Evolutionary conservation across 1,284 basidiomycete species (phyloP).

Genomic region (Fistulina hepatica): DNA sequence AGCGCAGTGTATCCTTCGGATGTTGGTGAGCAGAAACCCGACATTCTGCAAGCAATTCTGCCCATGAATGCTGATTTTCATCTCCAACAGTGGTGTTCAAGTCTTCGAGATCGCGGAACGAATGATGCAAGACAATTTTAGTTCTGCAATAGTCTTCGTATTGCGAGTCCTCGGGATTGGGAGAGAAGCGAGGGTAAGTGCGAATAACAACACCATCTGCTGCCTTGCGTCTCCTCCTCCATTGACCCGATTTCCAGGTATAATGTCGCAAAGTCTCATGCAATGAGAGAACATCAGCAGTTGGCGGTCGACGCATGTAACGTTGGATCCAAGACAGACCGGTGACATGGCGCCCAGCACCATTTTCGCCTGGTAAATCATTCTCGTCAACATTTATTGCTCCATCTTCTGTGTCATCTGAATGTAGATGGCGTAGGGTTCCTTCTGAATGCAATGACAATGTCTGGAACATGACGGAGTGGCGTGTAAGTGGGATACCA

Average conservation of each 20-base stretch:
- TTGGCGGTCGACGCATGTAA: constrained; percentile 4
- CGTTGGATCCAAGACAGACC: constrained; percentile 10
- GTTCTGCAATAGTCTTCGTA: constrained; percentile 11
- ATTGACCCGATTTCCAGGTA: neutral
- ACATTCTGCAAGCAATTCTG: constrained; percentile 6
- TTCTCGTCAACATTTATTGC: neutral
- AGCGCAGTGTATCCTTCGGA: constrained; percentile 7
- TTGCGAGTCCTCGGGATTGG: constrained; percentile 5
- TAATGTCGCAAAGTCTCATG: neutral
- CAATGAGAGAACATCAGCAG: neutral
- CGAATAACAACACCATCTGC: constrained; percentile 4
- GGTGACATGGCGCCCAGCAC: constrained; percentile 4
- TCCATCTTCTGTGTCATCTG: constrained; percentile 3
- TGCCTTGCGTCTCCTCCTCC: neutral
- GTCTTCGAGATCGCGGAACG: constrained; percentile 5
- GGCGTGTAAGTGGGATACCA: constrained; percentile 13
- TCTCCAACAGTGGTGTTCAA: neutral
- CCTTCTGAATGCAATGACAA: constrained; percentile 5
- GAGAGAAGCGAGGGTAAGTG: constrained; percentile 4
- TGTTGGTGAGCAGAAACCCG: constrained; percentile 3
- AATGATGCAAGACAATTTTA: constrained; percentile 11
- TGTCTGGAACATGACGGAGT: constrained; percentile 10
- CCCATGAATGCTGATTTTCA: constrained; percentile 5
- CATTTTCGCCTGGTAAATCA: neutral
- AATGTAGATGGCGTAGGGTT: constrained; percentile 6